Percentiles rank a stretch among this genome's conserved stretches.
Conservation (phyloP, 257 asterid species). For the Orobanche coerulescens region DNA sequence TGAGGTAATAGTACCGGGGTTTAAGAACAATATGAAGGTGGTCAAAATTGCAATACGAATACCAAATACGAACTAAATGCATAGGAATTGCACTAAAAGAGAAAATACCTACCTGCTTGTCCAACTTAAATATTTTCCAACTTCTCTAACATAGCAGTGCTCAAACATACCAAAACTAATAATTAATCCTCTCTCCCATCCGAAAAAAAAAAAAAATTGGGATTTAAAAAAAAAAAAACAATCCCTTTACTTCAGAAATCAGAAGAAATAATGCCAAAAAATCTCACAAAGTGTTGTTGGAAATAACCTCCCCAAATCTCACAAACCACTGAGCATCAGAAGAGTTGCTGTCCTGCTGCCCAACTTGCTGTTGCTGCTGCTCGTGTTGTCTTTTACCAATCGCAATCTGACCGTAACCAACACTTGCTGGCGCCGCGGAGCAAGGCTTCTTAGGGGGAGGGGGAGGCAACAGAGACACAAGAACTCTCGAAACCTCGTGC, state of each 20-base stretch:
- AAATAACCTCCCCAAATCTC: slow-evolving; percentile 75
- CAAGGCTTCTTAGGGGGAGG: slow-evolving; percentile 40
- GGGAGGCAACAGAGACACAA: slow-evolving; percentile 59
- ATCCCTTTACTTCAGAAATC: neutral
- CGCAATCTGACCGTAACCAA: slow-evolving; percentile 51
- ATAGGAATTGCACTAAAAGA: too few relatives aligned
- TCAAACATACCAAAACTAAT: neutral
- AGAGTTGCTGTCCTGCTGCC: slow-evolving; percentile 38
- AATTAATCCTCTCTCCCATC: neutral
- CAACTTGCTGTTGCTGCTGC: slow-evolving; percentile 20
- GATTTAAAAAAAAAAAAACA: neutral
- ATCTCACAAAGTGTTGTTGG: slow-evolving; percentile 57
- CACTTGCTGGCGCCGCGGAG: slow-evolving; percentile 26
- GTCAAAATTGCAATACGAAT: too few relatives aligned
- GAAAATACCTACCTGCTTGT: too few relatives aligned
- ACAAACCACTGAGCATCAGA: slow-evolving; percentile 82
- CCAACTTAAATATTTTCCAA: neutral
- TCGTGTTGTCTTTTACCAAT: slow-evolving; percentile 40
- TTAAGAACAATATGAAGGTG: too few relatives aligned
- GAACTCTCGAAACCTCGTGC: slow-evolving; percentile 80
- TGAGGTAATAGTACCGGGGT: too few relatives aligned
- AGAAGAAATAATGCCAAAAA: neutral
- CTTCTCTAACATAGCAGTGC: neutral
- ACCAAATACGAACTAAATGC: too few relatives aligned
- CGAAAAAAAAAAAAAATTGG: neutral